A percentile compares a stretch with the other conserved stretches of the same genome.
phyloP scores from a whole-genome alignment of 129 eudicot genomes.

The Pulicaria dysenterica region DNA sequence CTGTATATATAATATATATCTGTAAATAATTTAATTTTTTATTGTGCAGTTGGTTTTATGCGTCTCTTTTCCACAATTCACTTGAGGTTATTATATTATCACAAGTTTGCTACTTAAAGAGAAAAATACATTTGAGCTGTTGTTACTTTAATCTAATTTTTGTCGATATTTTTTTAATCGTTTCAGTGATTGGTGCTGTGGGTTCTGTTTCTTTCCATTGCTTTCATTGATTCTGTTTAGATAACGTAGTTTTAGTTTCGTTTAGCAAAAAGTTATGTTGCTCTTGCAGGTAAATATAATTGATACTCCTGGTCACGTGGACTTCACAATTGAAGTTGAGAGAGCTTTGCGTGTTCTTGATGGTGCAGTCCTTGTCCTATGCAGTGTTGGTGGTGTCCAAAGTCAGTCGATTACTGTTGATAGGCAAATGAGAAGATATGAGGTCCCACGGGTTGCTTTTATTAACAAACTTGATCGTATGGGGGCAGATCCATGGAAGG shows the following conservation, averaged over 20 bases:
- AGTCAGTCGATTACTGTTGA: conserved; percentile 99
- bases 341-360: conserved; percentile 98
- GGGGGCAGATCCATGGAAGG: conserved; percentile 99
- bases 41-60: too few relatives aligned
- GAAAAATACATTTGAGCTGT: too few relatives aligned
- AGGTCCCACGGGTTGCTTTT: conserved; percentile 95
- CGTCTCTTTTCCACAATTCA: too few relatives aligned
- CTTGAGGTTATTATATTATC: too few relatives aligned
- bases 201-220: too few relatives aligned
- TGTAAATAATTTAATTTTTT: too few relatives aligned
- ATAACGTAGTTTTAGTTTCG: background rate
- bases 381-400: conserved; percentile 99
- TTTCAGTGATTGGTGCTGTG: too few relatives aligned
- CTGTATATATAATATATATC: too few relatives aligned
- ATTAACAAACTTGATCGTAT: conserved; percentile 95
- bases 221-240: background rate
- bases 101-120: too few relatives aligned
- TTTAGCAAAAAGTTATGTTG: conserved; percentile 18
- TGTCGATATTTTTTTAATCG: too few relatives aligned
- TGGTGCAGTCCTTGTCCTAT: conserved; percentile 97
- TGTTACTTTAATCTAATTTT: too few relatives aligned
- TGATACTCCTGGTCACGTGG: conserved; percentile 99
- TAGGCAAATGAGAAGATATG: conserved; percentile 98
- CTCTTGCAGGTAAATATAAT: conserved; percentile 82
- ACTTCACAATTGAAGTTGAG: conserved; percentile 98